Evolutionary conservation across 768 basidiomycete genomes (phyloP).

Genomic region (Serendipita indica): DNA sequence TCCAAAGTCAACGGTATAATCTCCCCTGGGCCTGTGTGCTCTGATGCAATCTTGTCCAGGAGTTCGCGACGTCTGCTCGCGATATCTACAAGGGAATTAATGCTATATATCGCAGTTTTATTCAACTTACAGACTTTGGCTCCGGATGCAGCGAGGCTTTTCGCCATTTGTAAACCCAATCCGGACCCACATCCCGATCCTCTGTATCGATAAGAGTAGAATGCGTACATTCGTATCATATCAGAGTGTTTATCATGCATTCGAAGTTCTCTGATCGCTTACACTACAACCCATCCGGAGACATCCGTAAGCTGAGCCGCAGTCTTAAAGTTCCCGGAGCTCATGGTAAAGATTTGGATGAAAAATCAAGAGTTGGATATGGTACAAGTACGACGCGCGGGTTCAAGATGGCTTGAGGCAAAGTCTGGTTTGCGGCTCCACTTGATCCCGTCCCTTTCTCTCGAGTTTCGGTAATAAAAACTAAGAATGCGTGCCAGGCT

Average conservation of each 20-base stretch:
- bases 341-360: too few relatives aligned
- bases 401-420: too few relatives aligned
- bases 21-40: constrained; percentile 7
- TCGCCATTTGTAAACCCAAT: background rate
- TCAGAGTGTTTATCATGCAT: background rate
- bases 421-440: too few relatives aligned
- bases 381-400: too few relatives aligned
- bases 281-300: constrained; percentile 5
- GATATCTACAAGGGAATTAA: background rate
- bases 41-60: background rate
- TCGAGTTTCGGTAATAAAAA: too few relatives aligned
- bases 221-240: background rate
- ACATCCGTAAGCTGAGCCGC: background rate
- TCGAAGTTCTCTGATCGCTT: background rate
- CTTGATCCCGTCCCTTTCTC: too few relatives aligned
- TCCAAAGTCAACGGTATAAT: constrained; percentile 2
- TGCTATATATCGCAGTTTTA: background rate
- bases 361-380: too few relatives aligned
- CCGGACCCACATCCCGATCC: constrained; percentile 3
- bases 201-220: background rate
- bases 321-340: background rate
- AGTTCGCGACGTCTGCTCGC: constrained; percentile 4
- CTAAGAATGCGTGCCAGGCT: background rate
- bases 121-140: background rate
- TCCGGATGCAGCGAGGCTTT: constrained; percentile 3